Evolutionary conservation across 371 early-diverging fungal species (phyloP).

Genomic region (Mucor sp.): DNA sequence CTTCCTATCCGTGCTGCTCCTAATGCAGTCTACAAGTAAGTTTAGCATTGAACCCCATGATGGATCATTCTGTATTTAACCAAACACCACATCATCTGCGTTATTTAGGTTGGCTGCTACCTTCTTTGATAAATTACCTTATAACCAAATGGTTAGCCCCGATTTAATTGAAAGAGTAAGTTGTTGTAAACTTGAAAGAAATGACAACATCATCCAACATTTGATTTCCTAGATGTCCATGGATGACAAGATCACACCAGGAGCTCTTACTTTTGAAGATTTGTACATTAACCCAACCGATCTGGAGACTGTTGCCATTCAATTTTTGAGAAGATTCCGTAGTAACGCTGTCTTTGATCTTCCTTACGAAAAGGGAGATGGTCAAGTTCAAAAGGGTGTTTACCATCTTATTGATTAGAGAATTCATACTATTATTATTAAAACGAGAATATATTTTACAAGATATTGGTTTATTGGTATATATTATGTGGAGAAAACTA

Average conservation of each 20-base stretch:
- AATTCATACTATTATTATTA: background rate
- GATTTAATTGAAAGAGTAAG: slow-evolving; percentile 56
- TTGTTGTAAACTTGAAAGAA: background rate
- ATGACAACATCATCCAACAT: background rate
- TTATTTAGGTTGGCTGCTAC: slow-evolving; percentile 38
- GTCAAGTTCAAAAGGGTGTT: slow-evolving; percentile 60
- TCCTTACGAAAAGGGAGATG: slow-evolving; percentile 64
- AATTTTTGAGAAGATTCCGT: slow-evolving; percentile 84
- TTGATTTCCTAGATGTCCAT: slow-evolving; percentile 58
- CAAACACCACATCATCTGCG: slow-evolving; percentile 2
- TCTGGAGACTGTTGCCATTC: slow-evolving; percentile 78
- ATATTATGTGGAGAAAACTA: background rate
- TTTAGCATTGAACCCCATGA: background rate
- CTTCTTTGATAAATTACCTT: slow-evolving; percentile 48
- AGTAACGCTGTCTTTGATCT: slow-evolving; percentile 66
- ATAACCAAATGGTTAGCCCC: slow-evolving; percentile 52
- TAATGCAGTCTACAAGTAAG: slow-evolving; percentile 67
- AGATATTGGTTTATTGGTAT: background rate
- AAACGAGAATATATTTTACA: background rate
- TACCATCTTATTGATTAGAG: slow-evolving; percentile 61
- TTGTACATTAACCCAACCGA: slow-evolving; percentile 79
- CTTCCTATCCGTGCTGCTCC: slow-evolving; percentile 69
- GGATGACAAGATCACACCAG: slow-evolving; percentile 74
- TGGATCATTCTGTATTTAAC: slow-evolving; percentile 3
- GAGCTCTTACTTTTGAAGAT: slow-evolving; percentile 82